These are phyloP conservation scores for Penicillium egyptiacum DNA, from an alignment of 495 filamentous ascomycete species.

Conservation along the genomic window DNA sequence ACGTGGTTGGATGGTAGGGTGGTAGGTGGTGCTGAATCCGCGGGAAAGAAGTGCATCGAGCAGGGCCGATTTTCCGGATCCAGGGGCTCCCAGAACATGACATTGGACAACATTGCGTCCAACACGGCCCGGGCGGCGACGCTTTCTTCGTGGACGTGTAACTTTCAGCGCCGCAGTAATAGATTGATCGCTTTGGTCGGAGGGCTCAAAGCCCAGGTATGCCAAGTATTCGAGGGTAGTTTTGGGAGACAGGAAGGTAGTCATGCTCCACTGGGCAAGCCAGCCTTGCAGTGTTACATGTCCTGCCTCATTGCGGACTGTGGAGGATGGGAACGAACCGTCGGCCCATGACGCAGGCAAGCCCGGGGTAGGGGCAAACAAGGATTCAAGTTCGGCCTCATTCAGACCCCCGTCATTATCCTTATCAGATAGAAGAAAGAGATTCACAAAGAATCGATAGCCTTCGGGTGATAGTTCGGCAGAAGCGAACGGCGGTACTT, in stretches of 20 bases:
- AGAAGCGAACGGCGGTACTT: slow-evolving; percentile 85
- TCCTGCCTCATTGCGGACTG: slow-evolving; percentile 91
- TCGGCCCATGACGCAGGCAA: slow-evolving; percentile 84
- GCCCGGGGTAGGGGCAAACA: slow-evolving; percentile 94
- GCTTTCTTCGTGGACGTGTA: slow-evolving; percentile 83
- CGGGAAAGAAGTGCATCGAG: slow-evolving; percentile 88
- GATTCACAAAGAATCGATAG: slow-evolving; percentile 95
- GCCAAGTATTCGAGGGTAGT: slow-evolving; percentile 94
- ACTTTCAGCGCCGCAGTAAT: slow-evolving; percentile 84
- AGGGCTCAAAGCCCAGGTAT: slow-evolving; percentile 84
- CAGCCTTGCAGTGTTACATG: slow-evolving; percentile 96
- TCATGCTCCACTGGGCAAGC: slow-evolving; percentile 99
- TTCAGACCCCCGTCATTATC: slow-evolving; percentile 96
- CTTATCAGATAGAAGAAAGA: slow-evolving; percentile 92
- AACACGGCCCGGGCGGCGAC: slow-evolving; percentile 75
- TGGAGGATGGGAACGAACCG: slow-evolving; percentile 89
- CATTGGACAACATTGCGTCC: slow-evolving; percentile 96
- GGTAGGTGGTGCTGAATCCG: slow-evolving; percentile 80
- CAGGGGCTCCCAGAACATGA: slow-evolving; percentile 83
- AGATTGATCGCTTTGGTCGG: slow-evolving; percentile 60
- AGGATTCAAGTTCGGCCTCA: slow-evolving; percentile 72
- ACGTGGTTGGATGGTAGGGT: slow-evolving; percentile 90
- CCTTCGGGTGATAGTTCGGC: slow-evolving; percentile 93
- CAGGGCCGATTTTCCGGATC: slow-evolving; percentile 84
- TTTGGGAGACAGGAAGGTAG: slow-evolving; percentile 91